Conservation (phyloP, 1,139 yeast species). For the Protomyces macrosporus region DNA sequence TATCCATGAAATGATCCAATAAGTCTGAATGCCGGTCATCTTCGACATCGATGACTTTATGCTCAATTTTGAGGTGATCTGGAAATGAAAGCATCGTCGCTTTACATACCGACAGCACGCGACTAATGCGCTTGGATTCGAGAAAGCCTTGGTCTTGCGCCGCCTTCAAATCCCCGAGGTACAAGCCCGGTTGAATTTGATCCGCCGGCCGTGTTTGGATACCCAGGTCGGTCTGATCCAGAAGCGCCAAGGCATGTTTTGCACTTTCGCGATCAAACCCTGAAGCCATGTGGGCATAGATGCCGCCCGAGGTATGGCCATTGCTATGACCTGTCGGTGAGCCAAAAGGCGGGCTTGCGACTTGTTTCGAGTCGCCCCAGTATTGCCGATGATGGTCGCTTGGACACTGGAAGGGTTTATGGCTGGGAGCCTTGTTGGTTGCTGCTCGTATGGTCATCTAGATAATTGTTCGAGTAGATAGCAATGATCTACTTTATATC, state of each 20-base stretch:
- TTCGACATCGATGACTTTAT: constrained; percentile 62
- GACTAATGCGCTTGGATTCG: constrained; percentile 4
- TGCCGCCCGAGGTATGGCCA: not conserved
- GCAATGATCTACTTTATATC: no score
- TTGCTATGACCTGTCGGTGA: not conserved
- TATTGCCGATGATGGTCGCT: not conserved
- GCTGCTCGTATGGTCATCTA: no score
- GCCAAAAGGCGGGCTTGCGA: not conserved
- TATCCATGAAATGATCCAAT: constrained; percentile 53
- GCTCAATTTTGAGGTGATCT: constrained; percentile 39
- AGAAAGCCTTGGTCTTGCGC: not conserved
- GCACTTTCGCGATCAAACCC: constrained; percentile 8
- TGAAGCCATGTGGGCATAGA: not conserved
- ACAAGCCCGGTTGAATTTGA: constrained; percentile 22
- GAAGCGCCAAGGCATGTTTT: constrained; percentile 9
- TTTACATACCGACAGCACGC: constrained; percentile 12
- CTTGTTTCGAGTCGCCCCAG: not conserved
- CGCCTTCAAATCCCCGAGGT: constrained; percentile 16
- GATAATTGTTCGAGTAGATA: no score
- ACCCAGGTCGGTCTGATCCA: constrained; percentile 2
- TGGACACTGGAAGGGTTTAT: not conserved
- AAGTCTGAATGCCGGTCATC: constrained; percentile 62
- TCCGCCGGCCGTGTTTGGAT: constrained; percentile 18
- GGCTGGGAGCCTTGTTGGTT: no score
- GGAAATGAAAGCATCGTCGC: not conserved